These are phyloP conservation scores for Scenedesmus sp. DNA, from an alignment of 163 green algal genomes.

Conservation along the genomic window DNA sequence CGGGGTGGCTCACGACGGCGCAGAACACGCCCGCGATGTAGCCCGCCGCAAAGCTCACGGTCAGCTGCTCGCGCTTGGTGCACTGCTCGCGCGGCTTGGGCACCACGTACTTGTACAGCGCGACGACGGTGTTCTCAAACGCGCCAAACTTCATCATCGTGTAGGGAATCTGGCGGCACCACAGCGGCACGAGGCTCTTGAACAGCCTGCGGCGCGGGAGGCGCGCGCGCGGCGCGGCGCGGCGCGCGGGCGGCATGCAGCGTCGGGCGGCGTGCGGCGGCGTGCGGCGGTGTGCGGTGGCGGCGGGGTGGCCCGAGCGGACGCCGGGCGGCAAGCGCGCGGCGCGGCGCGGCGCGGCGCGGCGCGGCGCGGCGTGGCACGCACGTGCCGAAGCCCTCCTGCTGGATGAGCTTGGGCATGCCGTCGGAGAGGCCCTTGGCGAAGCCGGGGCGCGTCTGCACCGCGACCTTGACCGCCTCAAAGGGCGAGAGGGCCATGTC, in stretches of 20 bases:
- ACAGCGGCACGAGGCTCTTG: conserved; percentile 94
- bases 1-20: conserved; percentile 94
- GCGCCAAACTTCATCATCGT: conserved; percentile 98
- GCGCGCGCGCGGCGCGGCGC: too few relatives aligned
- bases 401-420: conserved; percentile 89
- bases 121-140: conserved; percentile 95
- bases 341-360: too few relatives aligned
- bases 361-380: too few relatives aligned
- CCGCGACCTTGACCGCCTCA: conserved; percentile 98
- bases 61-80: conserved; percentile 95
- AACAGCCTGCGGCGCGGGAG: conserved; percentile 80
- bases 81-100: conserved; percentile 97
- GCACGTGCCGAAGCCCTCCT: conserved; percentile 75
- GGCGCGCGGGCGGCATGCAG: too few relatives aligned
- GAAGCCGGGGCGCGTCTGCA: conserved; percentile 96
- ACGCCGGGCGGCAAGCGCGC: too few relatives aligned
- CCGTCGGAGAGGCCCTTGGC: conserved; percentile 90
- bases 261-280: too few relatives aligned
- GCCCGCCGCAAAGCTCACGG: conserved; percentile 89
- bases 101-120: conserved; percentile 96
- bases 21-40: conserved; percentile 93
- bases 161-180: conserved; percentile 98
- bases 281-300: neutral
- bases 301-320: too few relatives aligned
- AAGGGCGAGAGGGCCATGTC: conserved; percentile 98